Percentiles rank a stretch among this genome's conserved stretches.
phyloP scores from a whole-genome alignment of 2,329 filamentous ascomycete genomes.

The Penicillium rolfsii region DNA sequence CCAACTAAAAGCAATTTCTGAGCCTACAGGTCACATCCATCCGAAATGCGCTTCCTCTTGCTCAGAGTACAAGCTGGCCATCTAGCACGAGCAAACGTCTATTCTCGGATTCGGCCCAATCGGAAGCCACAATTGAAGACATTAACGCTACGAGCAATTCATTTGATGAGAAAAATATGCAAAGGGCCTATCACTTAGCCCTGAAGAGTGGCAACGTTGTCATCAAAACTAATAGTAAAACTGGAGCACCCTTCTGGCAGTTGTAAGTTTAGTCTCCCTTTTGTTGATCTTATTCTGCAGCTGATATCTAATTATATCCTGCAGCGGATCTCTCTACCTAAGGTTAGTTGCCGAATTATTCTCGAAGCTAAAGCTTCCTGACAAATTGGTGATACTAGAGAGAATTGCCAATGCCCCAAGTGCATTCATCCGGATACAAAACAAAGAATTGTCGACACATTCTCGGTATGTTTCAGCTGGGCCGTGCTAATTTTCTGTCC shows the following conservation, averaged over 20 bases:
- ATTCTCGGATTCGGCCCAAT: background rate
- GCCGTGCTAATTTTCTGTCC: background rate
- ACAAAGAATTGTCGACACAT: conserved; percentile 70
- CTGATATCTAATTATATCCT: background rate
- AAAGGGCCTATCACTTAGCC: background rate
- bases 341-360: conserved; percentile 17
- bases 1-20: background rate
- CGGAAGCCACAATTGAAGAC: background rate
- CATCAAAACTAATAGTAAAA: background rate
- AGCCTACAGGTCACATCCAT: background rate
- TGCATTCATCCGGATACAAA: conserved; percentile 72
- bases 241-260: conserved; percentile 1
- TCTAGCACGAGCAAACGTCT: conserved; percentile 1
- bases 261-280: conserved; percentile 3
- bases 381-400: conserved; percentile 48
- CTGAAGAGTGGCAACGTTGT: conserved; percentile 2
- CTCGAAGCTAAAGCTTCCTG: background rate
- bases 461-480: conserved; percentile 54
- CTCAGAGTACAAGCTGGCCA: background rate
- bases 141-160: background rate
- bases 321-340: conserved; percentile 27
- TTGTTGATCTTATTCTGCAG: background rate
- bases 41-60: background rate
- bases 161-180: background rate
- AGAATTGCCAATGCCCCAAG: conserved; percentile 70